Conservation (phyloP, 2,329 filamentous ascomycete species). For the Myriosclerotinia duriaeana region DNA sequence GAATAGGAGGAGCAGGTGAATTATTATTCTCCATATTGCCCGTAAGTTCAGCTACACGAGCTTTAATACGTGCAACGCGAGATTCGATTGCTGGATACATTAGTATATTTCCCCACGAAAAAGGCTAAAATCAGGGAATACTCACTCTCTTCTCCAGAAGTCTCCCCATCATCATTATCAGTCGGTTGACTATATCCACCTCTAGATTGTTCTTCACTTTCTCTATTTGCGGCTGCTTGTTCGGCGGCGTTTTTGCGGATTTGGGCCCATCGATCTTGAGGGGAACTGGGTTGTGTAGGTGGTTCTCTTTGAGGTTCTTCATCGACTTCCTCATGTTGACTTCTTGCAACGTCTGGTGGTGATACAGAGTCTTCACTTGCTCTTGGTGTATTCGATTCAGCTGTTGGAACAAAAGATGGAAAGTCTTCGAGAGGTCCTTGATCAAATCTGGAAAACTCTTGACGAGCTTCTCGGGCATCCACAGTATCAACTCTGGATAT, state of each 20-base stretch:
- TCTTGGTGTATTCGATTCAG: slow-evolving; percentile 34
- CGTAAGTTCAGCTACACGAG: slow-evolving; percentile 90
- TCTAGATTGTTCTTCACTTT: slow-evolving; percentile 62
- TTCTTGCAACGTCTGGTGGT: slow-evolving; percentile 31
- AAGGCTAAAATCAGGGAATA: slow-evolving; percentile 38
- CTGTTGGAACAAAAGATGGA: slow-evolving; percentile 72
- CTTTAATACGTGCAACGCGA: slow-evolving; percentile 95
- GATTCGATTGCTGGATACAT: slow-evolving; percentile 77
- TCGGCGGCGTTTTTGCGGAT: slow-evolving; percentile 93
- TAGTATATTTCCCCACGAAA: slow-evolving; percentile 29
- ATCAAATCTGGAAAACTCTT: slow-evolving; percentile 70
- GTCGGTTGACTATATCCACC: slow-evolving; percentile 56
- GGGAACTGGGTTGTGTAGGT: slow-evolving; percentile 25
- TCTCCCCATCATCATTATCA: slow-evolving; percentile 78
- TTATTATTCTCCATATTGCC: slow-evolving; percentile 65
- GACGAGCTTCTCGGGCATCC: slow-evolving; percentile 58
- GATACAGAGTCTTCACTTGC: slow-evolving; percentile 46
- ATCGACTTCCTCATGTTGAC: slow-evolving; percentile 37
- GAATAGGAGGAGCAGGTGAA: slow-evolving; percentile 25
- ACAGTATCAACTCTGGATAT: slow-evolving; percentile 60
- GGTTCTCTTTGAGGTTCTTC: slow-evolving; percentile 34
- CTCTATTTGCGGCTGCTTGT: slow-evolving; percentile 63
- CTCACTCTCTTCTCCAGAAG: slow-evolving; percentile 93
- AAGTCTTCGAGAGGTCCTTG: slow-evolving; percentile 86
- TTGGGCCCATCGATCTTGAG: slow-evolving; percentile 86